Percentiles rank a stretch among this genome's conserved stretches.
Evolutionary conservation across 2,329 filamentous ascomycete genomes (phyloP).

Genomic region (Plenodomus biglobosus): DNA sequence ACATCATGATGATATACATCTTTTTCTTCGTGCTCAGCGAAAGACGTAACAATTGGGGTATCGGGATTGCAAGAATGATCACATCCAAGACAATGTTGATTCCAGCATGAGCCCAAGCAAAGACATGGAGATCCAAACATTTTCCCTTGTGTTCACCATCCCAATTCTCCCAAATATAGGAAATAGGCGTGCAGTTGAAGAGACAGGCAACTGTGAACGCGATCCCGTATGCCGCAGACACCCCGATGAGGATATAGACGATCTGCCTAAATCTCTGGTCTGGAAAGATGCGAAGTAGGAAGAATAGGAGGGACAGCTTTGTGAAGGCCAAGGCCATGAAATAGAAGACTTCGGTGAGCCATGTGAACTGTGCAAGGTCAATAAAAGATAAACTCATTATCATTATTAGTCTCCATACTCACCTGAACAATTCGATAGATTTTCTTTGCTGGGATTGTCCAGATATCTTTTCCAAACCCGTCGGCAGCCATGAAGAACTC

Average conservation of each 20-base stretch:
- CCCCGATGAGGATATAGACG: conserved; percentile 14
- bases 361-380: conserved; percentile 10
- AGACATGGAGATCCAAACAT: conserved; percentile 29
- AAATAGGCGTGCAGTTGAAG: conserved; percentile 24
- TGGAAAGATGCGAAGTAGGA: conserved; percentile 32
- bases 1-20: conserved; percentile 35
- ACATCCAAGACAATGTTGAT: conserved; percentile 25
- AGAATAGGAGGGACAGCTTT: conserved; percentile 30
- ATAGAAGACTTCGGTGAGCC: conserved; percentile 32
- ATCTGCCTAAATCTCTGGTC: conserved; percentile 12
- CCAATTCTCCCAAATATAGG: conserved; percentile 27
- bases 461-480: conserved; percentile 55
- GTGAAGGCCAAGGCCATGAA: conserved; percentile 19
- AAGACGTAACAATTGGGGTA: conserved; percentile 19
- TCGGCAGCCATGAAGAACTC: conserved; percentile 9
- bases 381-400: too few species aligned
- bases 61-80: conserved; percentile 14
- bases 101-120: conserved; percentile 9
- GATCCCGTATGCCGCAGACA: conserved; percentile 14
- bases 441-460: conserved; percentile 46
- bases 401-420: too few species aligned
- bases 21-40: conserved; percentile 30
- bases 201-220: conserved; percentile 19
- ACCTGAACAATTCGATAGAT: conserved; percentile 6
- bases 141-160: conserved; percentile 16